Evolutionary conservation across 108 stramenopile species (phyloP), one percentile per base, ranked within the genome.

Genomic region (Aurantiochytrium sp.): DNA sequence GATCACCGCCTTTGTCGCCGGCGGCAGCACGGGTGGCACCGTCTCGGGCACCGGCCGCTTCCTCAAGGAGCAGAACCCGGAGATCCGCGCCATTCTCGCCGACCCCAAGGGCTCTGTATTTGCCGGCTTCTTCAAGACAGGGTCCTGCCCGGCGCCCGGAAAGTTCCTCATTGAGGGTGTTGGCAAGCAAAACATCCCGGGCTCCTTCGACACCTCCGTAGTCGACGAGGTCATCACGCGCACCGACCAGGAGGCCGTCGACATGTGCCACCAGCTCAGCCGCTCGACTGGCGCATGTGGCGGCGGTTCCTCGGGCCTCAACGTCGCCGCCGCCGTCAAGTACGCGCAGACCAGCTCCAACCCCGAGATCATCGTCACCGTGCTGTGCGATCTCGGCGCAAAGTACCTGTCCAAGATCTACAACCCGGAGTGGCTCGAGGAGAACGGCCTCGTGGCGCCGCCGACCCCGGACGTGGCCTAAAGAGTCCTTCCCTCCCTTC

Each of bases 11-110:
- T 94, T 94, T 45, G 88, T 95, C 24, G 88, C 89, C 34, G 95
- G 94, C 17, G 92, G 93, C 52, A 93, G 93, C 55, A 95, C 95
- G 0, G 95, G 95, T 27, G 95, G 95, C 8, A 96, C 95, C 24
- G 45, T 95, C 39, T 94, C 95, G 27, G 95, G 95, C 87, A 93
- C 91, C 87, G 94, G 93, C 68, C 92, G 93, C 89, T 96, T 90
- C 90, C 91, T 96, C 50, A 94, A 94, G 87, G 94, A 94, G 21
- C 73, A 81, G 30, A 81, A 94, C 86, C 94, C 95, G 15, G 85
- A 91, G 36, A 90, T 95, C 68, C 93, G 95, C 90, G 91, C 59
- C 73, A 34, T 88, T 22, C 88, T 88, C 0, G 59, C 41, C 34
- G 88, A 88, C 54, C 88, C 88, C 17, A 34, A 22, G 24, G 59